phyloP scores from a whole-genome alignment of 2,329 filamentous ascomycete species.

The Colletotrichum sp. region DNA sequence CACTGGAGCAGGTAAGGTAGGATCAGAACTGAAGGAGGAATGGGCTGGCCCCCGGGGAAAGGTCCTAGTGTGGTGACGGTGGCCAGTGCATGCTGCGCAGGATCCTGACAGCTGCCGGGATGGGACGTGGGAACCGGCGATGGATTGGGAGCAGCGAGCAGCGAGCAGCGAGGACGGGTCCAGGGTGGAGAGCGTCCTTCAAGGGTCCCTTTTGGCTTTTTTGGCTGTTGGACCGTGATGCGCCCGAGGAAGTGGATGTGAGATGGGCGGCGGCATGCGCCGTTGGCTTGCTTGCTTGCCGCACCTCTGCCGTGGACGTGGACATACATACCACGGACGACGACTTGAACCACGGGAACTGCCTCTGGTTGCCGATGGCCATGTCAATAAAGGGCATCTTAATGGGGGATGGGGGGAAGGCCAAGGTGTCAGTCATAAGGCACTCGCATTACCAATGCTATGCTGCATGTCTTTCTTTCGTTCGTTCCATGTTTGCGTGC shows the following conservation, averaged over 20 bases:
- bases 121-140: background rate
- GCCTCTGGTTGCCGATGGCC: background rate
- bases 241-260: background rate
- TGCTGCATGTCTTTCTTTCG: background rate
- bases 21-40: slow-evolving; percentile 20
- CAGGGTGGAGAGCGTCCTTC: background rate
- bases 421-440: background rate
- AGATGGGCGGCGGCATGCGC: background rate
- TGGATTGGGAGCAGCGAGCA: background rate
- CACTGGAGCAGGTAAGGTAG: background rate
- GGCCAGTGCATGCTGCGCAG: slow-evolving; percentile 10
- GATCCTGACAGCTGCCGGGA: slow-evolving; percentile 19
- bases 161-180: background rate
- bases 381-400: background rate
- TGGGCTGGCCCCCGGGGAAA: slow-evolving; percentile 6
- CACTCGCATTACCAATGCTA: background rate
- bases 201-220: background rate
- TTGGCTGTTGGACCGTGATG: background rate
- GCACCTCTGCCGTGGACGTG: background rate
- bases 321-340: background rate
- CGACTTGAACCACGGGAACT: background rate
- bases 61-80: slow-evolving; percentile 13
- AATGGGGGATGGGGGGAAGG: background rate
- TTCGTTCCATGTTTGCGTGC: background rate
- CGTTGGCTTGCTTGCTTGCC: background rate